Conservation (phyloP, 805 yeast genomes). For the Ascoidea tarda region DNA sequence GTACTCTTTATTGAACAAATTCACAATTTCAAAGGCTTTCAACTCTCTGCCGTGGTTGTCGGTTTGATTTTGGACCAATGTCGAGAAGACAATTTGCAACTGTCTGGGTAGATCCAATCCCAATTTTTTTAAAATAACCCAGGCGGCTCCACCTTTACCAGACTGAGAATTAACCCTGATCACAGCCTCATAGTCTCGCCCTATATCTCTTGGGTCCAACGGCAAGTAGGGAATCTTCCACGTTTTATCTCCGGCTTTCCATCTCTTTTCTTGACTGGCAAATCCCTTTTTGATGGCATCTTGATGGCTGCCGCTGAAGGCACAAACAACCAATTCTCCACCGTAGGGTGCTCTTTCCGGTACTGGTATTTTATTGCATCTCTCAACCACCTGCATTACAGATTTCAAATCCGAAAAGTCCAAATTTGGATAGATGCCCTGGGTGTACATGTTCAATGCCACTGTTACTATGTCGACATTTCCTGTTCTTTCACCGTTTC, state of each 20-base stretch:
- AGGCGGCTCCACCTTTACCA: slow-evolving; percentile 84
- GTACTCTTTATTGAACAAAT: slow-evolving; percentile 40
- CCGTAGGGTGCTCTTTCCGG: slow-evolving; percentile 71
- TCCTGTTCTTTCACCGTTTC: slow-evolving; percentile 81
- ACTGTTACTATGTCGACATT: slow-evolving; percentile 67
- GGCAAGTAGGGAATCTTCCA: slow-evolving; percentile 74
- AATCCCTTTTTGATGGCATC: slow-evolving; percentile 62
- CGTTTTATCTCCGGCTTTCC: slow-evolving; percentile 29
- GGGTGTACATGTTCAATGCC: slow-evolving; percentile 66
- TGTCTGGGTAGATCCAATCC: slow-evolving; percentile 65
- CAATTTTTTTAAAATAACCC: slow-evolving; percentile 58
- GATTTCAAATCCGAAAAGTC: slow-evolving; percentile 59
- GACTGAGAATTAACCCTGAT: slow-evolving; percentile 76
- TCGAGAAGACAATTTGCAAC: slow-evolving; percentile 55
- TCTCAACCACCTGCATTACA: slow-evolving; percentile 55
- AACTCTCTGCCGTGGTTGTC: slow-evolving; percentile 58
- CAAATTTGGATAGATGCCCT: slow-evolving; percentile 57
- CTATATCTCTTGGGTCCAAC: slow-evolving; percentile 69
- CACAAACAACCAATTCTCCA: slow-evolving; percentile 67
- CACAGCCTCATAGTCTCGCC: slow-evolving; percentile 70
- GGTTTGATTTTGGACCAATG: slow-evolving; percentile 48
- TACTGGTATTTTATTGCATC: slow-evolving; percentile 65
- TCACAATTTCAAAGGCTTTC: slow-evolving; percentile 48
- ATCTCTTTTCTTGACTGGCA: slow-evolving; percentile 35
- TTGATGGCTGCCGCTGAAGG: slow-evolving; percentile 64